A percentile compares a stretch with the other conserved stretches of the same genome.
These are phyloP conservation scores for Sarocladium brachiariae DNA, from an alignment of 2,329 filamentous ascomycete genomes.

Conservation along the genomic window DNA sequence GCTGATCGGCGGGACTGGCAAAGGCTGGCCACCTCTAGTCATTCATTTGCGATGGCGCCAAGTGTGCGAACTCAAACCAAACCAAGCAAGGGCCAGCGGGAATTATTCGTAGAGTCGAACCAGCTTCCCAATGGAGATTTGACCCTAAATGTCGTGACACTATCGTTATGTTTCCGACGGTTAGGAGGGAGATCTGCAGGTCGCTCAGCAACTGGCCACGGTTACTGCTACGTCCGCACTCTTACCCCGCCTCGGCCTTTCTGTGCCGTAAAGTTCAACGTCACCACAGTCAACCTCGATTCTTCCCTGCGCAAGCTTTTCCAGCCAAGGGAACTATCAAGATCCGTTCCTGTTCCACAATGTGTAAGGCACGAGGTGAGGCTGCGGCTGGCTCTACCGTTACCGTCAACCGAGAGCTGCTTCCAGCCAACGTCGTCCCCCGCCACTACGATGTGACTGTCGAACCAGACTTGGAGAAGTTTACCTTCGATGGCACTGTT, in stretches of 20 bases:
- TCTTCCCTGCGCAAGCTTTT: background rate
- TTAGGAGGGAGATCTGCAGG: background rate
- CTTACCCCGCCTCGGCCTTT: background rate
- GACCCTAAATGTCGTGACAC: background rate
- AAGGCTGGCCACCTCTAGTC: too few species aligned
- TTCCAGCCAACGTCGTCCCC: slow-evolving; percentile 90
- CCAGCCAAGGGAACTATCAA: background rate
- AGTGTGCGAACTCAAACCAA: too few species aligned
- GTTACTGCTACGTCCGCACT: background rate
- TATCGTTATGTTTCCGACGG: background rate
- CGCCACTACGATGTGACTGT: slow-evolving; percentile 84
- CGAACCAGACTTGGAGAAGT: slow-evolving; percentile 83
- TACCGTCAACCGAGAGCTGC: slow-evolving; percentile 58
- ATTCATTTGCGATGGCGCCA: too few species aligned
- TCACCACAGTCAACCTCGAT: background rate
- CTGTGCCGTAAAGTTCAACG: background rate
- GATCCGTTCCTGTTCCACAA: background rate
- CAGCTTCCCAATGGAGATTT: background rate
- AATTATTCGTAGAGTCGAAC: too few species aligned
- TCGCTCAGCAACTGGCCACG: background rate
- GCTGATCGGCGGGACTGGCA: too few species aligned
- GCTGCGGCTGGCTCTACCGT: background rate
- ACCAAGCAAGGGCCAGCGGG: too few species aligned
- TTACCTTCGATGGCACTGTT: slow-evolving; percentile 80
- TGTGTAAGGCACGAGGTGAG: background rate